Conservation (phyloP, 768 basidiomycete genomes). For the Leucosporidium yakuticum region DNA sequence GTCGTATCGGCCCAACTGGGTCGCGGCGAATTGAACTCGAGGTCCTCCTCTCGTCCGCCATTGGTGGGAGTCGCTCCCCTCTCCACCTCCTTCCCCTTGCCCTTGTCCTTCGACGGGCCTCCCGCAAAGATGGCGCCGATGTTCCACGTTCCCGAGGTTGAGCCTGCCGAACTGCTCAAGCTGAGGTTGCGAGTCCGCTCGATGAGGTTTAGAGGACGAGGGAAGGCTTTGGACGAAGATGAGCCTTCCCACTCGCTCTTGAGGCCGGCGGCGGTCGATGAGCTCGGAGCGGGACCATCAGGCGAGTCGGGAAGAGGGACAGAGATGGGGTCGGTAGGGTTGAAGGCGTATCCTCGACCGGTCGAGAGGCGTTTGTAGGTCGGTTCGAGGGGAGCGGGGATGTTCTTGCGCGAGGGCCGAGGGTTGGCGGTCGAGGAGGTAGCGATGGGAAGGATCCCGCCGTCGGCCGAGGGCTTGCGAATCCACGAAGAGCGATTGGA, state of each 20-base stretch:
- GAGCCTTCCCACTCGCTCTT: no score
- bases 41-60: background rate
- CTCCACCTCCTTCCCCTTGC: no score
- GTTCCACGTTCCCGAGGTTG: constrained; percentile 9
- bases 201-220: constrained; percentile 22
- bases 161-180: background rate
- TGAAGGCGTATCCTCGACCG: constrained; percentile 16
- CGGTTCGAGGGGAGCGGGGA: background rate
- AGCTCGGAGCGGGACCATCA: constrained; percentile 5
- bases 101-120: background rate
- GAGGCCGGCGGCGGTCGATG: constrained; percentile 1
- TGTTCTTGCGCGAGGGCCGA: background rate
- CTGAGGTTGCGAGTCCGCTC: constrained; percentile 5
- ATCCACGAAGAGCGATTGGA: background rate
- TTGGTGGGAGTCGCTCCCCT: no score
- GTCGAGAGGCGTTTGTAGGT: background rate
- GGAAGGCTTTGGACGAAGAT: constrained; percentile 2
- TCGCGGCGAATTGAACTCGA: background rate
- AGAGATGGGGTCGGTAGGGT: constrained; percentile 14
- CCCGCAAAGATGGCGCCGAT: constrained; percentile 1
- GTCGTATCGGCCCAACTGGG: no score
- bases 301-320: background rate
- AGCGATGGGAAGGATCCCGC: no score
- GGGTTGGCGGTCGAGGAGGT: background rate
- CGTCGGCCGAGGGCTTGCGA: no score